These are phyloP conservation scores for Tuber umbilicatum DNA, from an alignment of 495 filamentous ascomycete species.

Conservation along the genomic window DNA sequence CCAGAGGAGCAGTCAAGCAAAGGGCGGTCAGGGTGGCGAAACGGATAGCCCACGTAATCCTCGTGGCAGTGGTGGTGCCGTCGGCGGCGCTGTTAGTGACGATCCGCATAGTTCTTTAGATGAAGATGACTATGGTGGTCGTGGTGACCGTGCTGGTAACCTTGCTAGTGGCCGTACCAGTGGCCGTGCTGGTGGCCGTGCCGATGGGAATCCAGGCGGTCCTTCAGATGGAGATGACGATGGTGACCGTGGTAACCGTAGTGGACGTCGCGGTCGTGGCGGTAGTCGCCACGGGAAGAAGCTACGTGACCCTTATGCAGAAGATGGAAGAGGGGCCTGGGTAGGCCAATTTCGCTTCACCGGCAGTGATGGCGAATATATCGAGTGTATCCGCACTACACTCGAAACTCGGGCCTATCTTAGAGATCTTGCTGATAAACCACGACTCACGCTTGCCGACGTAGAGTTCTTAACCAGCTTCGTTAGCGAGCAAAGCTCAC, in stretches of 20 bases:
- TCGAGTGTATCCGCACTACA: constrained; percentile 27
- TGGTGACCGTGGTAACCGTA: not conserved
- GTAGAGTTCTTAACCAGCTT: constrained; percentile 20
- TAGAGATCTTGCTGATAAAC: constrained; percentile 23
- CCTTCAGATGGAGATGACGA: not conserved
- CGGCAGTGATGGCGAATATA: constrained; percentile 26
- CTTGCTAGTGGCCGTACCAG: no score
- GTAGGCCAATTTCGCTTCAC: constrained; percentile 29
- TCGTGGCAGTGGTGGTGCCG: not conserved
- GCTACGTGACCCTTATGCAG: not conserved
- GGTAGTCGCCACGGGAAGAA: not conserved
- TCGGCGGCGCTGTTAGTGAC: not conserved
- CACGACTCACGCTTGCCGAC: constrained; percentile 22
- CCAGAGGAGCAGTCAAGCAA: not conserved
- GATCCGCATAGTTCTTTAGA: not conserved
- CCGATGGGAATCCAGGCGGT: no score
- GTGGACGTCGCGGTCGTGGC: not conserved
- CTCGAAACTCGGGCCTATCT: constrained; percentile 28
- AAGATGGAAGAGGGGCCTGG: constrained; percentile 21
- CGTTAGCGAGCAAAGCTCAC: constrained; percentile 19
- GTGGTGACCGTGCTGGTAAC: not conserved
- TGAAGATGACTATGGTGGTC: not conserved
- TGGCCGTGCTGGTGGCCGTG: no score
- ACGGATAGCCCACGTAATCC: not conserved
- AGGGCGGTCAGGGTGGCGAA: not conserved